Evolutionary conservation across 257 asterid genomes (phyloP).

Genomic region (Solanum neorickii): DNA sequence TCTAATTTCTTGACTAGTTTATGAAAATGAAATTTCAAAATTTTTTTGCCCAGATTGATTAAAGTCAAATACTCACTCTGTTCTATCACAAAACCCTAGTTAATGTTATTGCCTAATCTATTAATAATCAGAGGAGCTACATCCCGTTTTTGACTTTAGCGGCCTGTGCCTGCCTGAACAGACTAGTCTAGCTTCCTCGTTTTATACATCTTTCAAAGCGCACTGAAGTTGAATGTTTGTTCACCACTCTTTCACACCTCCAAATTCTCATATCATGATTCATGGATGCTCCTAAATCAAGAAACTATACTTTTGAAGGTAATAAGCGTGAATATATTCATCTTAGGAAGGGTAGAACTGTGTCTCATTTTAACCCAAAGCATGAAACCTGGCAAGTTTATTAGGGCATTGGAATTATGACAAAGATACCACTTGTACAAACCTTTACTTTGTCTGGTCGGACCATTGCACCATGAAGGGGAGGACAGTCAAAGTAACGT

Average conservation of each 20-base stretch:
- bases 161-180: neutral
- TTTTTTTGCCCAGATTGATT: neutral
- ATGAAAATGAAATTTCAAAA: neutral
- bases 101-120: neutral
- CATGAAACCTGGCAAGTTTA: neutral
- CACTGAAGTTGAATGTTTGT: neutral
- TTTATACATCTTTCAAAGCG: neutral
- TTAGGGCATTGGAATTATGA: neutral
- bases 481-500: slow-evolving; percentile 82
- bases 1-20: neutral
- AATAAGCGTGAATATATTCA: neutral
- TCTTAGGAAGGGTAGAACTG: neutral
- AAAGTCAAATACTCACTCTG: neutral
- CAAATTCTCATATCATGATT: neutral
- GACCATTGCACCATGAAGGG: slow-evolving; percentile 79
- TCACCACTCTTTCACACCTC: neutral
- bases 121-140: neutral
- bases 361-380: neutral
- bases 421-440: slow-evolving; percentile 3
- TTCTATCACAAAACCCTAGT: neutral
- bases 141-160: neutral
- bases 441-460: slow-evolving; percentile 95
- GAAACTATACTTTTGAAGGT: neutral
- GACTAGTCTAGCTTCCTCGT: neutral
- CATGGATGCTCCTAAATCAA: neutral